Evolutionary conservation across 495 filamentous ascomycete species (phyloP).

Genomic region (Staphylotrichum longicolle): DNA sequence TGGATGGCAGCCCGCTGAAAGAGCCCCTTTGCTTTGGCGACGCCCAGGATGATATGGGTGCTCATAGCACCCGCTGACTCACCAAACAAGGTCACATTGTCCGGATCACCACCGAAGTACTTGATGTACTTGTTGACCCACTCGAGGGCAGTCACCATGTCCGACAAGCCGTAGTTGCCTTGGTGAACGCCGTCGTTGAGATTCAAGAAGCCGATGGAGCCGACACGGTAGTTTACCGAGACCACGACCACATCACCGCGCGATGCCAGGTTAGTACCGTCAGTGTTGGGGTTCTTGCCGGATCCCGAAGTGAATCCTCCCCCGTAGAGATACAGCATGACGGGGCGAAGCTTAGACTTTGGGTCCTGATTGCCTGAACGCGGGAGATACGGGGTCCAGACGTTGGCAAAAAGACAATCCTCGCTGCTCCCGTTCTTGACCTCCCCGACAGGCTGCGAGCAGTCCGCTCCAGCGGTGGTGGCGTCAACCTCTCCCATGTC

Average conservation of each 20-base stretch:
- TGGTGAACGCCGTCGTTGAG: slow-evolving; percentile 35
- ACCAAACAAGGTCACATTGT: slow-evolving; percentile 62
- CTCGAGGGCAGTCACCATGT: slow-evolving; percentile 43
- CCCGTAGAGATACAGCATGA: slow-evolving; percentile 44
- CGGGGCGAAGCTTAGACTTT: slow-evolving; percentile 30
- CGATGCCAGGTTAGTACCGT: slow-evolving; percentile 45
- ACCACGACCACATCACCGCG: slow-evolving; percentile 48
- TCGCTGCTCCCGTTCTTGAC: slow-evolving; percentile 33
- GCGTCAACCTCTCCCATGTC: slow-evolving; percentile 24
- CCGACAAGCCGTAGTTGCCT: slow-evolving; percentile 35
- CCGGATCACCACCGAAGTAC: slow-evolving; percentile 62
- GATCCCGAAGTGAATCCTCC: slow-evolving; percentile 38
- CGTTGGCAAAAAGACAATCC: slow-evolving; percentile 44
- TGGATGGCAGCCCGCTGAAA: slow-evolving; percentile 45
- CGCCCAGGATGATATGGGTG: slow-evolving; percentile 36
- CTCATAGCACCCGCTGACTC: slow-evolving; percentile 46
- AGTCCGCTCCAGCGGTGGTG: slow-evolving; percentile 30
- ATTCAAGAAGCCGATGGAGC: slow-evolving; percentile 31
- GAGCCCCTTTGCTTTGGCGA: slow-evolving; percentile 40
- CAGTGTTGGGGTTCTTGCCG: slow-evolving; percentile 39
- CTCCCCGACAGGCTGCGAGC: slow-evolving; percentile 36
- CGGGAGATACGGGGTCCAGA: slow-evolving; percentile 43
- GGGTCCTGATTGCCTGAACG: slow-evolving; percentile 9
- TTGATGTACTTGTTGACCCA: slow-evolving; percentile 67
- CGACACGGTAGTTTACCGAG: slow-evolving; percentile 36